Evolutionary conservation across 2,329 filamentous ascomycete genomes (phyloP), one percentile per base, ranked within the genome.

Genomic region (Fusarium fracticaudum): DNA sequence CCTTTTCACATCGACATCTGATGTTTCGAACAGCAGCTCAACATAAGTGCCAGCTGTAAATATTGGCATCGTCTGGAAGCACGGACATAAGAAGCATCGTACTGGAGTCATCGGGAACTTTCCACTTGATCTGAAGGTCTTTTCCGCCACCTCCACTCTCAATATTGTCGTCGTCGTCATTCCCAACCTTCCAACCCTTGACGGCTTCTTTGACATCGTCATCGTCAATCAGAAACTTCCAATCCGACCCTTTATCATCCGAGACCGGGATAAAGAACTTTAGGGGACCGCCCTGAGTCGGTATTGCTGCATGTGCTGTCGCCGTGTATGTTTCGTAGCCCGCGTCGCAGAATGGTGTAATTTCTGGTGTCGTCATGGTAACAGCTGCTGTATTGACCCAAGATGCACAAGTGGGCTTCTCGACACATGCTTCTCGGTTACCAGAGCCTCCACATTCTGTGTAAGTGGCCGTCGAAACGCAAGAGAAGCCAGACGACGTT

Each of bases 1-100:
- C 0, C 50, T 11, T 20, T 26, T 37, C 50, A 0, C 33, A 3
- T 26, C 13, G 0, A 26, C 5, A 20, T 37, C 12, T 3, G 50
- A 53, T 0, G 50, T 0, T 24, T 11, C 6, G 33, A 53, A 24
- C 1, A 37, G 17, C 0, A 53, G 0, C 50, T 53, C 33, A 24
- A 53, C 17, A 37, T 53, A 53, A 14, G n/a, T 53, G 0, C n/a
- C 50, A 26, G 9, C 50, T 53, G 9, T 0, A 6, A 2, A 6
- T 37, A 24, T 53, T 11, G 26, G 48, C 1, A 24, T 18, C 3
- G 3, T 2, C n/a, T 20, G 2, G 12, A 51, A 14, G 22, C 8
- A 9, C 8, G 4, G 3, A 5, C 20, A 6, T 22, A 20, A 47
- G 2, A 1, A 4, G 6, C 6, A 20, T 51, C 48, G 26, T 53